These are phyloP conservation scores for Suillus ampliporus DNA, from an alignment of 768 basidiomycete species.

Conservation along the genomic window DNA sequence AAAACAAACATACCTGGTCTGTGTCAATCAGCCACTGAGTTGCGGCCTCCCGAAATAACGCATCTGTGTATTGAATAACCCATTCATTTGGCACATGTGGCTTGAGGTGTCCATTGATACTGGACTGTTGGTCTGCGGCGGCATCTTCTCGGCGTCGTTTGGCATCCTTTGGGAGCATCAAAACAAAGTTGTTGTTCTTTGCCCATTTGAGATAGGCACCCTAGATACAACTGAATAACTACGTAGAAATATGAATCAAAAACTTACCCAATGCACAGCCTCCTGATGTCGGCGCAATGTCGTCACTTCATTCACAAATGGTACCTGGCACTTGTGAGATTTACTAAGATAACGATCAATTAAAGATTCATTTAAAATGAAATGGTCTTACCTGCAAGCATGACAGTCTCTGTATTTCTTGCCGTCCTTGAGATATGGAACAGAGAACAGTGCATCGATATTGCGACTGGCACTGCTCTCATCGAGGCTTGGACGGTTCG, in stretches of 20 bases:
- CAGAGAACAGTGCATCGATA: too few relatives aligned
- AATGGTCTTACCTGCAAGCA: too few relatives aligned
- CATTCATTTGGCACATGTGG: constrained; percentile 15
- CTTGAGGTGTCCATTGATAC: neutral
- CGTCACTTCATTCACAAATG: too few relatives aligned
- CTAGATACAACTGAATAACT: constrained; percentile 1
- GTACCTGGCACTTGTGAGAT: too few relatives aligned
- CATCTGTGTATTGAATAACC: constrained; percentile 36
- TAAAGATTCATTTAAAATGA: too few relatives aligned
- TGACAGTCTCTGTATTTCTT: constrained; percentile 3
- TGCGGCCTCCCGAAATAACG: constrained; percentile 33
- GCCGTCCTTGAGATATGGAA: neutral
- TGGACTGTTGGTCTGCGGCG: neutral
- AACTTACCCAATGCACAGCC: too few relatives aligned
- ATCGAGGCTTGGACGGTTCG: neutral
- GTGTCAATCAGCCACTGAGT: constrained; percentile 45
- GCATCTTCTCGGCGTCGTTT: constrained; percentile 15
- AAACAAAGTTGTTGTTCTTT: constrained; percentile 21
- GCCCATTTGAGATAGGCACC: constrained; percentile 16
- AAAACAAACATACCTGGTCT: constrained; percentile 38
- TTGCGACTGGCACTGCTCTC: too few relatives aligned
- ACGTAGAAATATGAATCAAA: too few relatives aligned
- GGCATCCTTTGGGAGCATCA: constrained; percentile 28
- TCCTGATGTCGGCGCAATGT: too few relatives aligned
- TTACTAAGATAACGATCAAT: too few relatives aligned